phyloP scores from a whole-genome alignment of 495 filamentous ascomycete genomes.

The Cercophora scortea region DNA sequence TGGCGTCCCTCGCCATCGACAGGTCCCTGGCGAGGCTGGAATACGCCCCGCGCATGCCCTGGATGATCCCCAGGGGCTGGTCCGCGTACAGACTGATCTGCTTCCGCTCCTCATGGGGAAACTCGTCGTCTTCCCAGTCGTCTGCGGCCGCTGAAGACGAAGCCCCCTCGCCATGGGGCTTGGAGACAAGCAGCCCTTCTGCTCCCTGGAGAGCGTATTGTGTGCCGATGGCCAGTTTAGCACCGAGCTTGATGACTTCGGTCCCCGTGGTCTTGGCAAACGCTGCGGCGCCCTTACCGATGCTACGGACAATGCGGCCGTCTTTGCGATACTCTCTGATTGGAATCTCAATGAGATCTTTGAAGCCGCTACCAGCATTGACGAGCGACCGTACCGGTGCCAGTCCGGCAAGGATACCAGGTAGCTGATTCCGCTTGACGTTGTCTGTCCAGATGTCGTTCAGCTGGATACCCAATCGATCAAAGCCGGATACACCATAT shows the following conservation, averaged over 20 bases:
- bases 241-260: slow-evolving; percentile 85
- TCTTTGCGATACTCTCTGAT: slow-evolving; percentile 91
- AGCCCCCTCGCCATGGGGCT: slow-evolving; percentile 25
- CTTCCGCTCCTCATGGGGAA: slow-evolving; percentile 51
- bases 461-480: slow-evolving; percentile 74
- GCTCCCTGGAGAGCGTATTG: slow-evolving; percentile 84
- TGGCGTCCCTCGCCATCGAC: slow-evolving; percentile 73
- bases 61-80: slow-evolving; percentile 78
- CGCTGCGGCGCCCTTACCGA: slow-evolving; percentile 78
- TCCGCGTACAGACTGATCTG: slow-evolving; percentile 86
- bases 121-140: slow-evolving; percentile 56
- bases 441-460: slow-evolving; percentile 98
- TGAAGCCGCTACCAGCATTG: slow-evolving; percentile 80
- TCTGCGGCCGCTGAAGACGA: slow-evolving; percentile 20
- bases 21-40: slow-evolving; percentile 79
- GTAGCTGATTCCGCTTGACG: slow-evolving; percentile 82
- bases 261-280: slow-evolving; percentile 90
- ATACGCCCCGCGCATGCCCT: slow-evolving; percentile 77
- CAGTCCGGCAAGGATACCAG: slow-evolving; percentile 80
- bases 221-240: slow-evolving; percentile 90
- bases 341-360: slow-evolving; percentile 78
- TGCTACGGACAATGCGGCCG: slow-evolving; percentile 81
- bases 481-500: slow-evolving; percentile 85
- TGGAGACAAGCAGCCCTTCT: slow-evolving; percentile 62
- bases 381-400: slow-evolving; percentile 82